phyloP scores from a whole-genome alignment of 202 grass and related monocot species.

The Miscanthus sacchariflorus region DNA sequence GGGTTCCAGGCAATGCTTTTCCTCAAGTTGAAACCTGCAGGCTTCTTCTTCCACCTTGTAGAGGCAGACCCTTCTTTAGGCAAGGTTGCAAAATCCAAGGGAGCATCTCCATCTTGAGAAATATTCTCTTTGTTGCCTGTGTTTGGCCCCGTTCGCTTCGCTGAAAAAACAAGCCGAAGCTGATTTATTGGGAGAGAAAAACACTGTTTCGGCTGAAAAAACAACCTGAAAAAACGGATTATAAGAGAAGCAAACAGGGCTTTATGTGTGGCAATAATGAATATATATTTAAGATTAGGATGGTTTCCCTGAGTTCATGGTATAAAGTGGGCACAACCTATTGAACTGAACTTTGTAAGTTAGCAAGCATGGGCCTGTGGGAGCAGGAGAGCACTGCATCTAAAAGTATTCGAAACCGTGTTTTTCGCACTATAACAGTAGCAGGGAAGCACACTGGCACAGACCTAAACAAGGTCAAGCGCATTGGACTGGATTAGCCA shows the following conservation, averaged over 20 bases:
- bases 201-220: too few relatives aligned
- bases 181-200: too few relatives aligned
- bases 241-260: too few relatives aligned
- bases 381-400: not conserved
- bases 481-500: not conserved
- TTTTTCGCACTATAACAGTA: not conserved
- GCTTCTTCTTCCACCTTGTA: conserved; percentile 50
- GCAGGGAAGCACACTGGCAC: not conserved
- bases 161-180: too few relatives aligned
- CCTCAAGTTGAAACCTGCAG: conserved; percentile 70
- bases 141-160: too few relatives aligned
- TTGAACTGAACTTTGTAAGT: not conserved
- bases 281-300: not conserved
- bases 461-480: not conserved
- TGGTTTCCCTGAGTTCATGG: not conserved
- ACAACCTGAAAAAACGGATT: too few relatives aligned
- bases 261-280: not conserved
- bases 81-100: conserved; percentile 15
- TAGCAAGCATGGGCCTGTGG: not conserved
- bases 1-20: conserved; percentile 97
- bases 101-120: conserved; percentile 19
- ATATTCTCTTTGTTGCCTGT: conserved; percentile 62
- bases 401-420: not conserved
- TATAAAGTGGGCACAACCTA: not conserved
- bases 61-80: conserved; percentile 14